phyloP scores from a whole-genome alignment of 352 stramenopile species.

The Pythium grandisporangium region DNA sequence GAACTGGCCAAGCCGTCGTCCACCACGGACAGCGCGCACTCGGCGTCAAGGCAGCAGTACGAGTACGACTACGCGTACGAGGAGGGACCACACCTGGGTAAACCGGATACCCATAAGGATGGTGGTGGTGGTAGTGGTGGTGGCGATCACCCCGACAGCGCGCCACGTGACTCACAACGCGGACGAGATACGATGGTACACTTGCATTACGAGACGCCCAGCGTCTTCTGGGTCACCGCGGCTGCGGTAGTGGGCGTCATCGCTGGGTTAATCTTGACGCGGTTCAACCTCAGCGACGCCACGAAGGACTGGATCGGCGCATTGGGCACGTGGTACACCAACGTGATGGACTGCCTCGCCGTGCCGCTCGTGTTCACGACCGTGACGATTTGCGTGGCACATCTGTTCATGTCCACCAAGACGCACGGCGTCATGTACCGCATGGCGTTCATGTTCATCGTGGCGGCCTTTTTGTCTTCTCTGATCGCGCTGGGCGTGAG shows the following conservation, averaged over 20 bases:
- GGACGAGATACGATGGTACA: slow-evolving; percentile 6
- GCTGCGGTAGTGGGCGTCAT: slow-evolving; percentile 25
- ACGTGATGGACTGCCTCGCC: slow-evolving; percentile 36
- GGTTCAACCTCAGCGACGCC: slow-evolving; percentile 10
- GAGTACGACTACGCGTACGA: no score
- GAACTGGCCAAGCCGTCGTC: slow-evolving; percentile 20
- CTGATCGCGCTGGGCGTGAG: slow-evolving; percentile 23
- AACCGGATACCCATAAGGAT: no score
- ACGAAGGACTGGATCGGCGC: slow-evolving; percentile 31
- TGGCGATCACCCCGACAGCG: no score
- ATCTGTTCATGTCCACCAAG: slow-evolving; percentile 45
- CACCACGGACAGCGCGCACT: slow-evolving; percentile 8
- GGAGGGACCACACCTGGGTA: no score
- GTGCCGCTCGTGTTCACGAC: slow-evolving; percentile 67
- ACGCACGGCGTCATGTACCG: slow-evolving; percentile 32
- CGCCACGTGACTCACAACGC: no score
- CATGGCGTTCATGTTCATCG: slow-evolving; percentile 27
- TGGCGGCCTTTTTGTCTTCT: slow-evolving; percentile 28
- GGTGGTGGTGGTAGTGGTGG: neutral
- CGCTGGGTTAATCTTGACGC: slow-evolving; percentile 25
- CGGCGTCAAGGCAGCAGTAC: no score
- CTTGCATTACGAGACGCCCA: slow-evolving; percentile 17
- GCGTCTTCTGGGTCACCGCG: slow-evolving; percentile 21
- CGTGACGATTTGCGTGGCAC: slow-evolving; percentile 46
- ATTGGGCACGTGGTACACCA: slow-evolving; percentile 22